A percentile compares a stretch with the other conserved stretches of the same genome.
These are phyloP conservation scores for Lepidium aucheri DNA, from an alignment of 345 rosid species.

Conservation along the genomic window DNA sequence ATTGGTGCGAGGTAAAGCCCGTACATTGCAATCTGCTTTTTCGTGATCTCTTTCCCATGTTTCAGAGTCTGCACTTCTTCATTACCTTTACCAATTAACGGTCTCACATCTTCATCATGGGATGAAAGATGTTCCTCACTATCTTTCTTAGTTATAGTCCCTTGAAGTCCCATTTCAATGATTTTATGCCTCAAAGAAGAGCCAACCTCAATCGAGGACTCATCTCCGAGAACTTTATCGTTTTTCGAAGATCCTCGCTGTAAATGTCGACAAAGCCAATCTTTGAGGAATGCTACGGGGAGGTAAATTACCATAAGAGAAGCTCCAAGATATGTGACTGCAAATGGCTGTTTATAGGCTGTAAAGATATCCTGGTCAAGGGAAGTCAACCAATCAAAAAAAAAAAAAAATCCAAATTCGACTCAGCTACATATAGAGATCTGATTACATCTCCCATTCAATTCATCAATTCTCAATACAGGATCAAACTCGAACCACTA, in stretches of 20 bases:
- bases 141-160: constrained; percentile 61
- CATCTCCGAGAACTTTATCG: constrained; percentile 41
- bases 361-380: constrained; percentile 73
- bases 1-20: constrained; percentile 97
- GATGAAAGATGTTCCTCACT: constrained; percentile 56
- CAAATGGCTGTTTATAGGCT: constrained; percentile 94
- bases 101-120: constrained; percentile 58
- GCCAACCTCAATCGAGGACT: constrained; percentile 40
- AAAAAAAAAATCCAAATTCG: neutral
- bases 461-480: neutral
- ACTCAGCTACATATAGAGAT: constrained; percentile 17
- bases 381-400: neutral
- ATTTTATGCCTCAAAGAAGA: constrained; percentile 53
- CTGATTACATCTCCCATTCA: neutral
- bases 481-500: neutral
- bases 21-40: constrained; percentile 60
- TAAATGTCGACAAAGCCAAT: constrained; percentile 56
- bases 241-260: constrained; percentile 43
- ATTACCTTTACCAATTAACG: constrained; percentile 51
- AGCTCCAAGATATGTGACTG: constrained; percentile 98
- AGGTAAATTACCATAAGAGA: constrained; percentile 96
- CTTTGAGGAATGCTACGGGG: constrained; percentile 84
- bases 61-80: constrained; percentile 44
- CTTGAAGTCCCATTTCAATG: constrained; percentile 76
- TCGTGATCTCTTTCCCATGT: constrained; percentile 46